Percentiles rank a stretch among this genome's conserved stretches.
Evolutionary conservation across 768 basidiomycete species (phyloP).

Genomic region (Pisolithus sp.): DNA sequence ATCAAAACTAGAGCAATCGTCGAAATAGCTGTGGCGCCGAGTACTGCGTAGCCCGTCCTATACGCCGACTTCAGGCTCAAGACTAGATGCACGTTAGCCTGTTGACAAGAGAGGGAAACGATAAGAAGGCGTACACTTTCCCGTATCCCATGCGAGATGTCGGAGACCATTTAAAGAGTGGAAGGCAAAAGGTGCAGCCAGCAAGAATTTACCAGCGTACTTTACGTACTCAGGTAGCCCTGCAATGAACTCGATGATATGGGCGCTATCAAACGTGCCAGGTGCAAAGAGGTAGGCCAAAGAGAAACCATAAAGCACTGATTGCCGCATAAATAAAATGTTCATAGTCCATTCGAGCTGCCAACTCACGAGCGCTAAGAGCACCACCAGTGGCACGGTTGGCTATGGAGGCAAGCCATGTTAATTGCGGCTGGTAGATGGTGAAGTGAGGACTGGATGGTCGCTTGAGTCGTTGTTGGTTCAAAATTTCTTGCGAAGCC

Average conservation of each 20-base stretch:
- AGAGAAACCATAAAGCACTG: conserved; percentile 85
- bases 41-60: conserved; percentile 72
- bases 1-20: conserved; percentile 63
- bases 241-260: conserved; percentile 67
- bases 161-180: conserved; percentile 87
- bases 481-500: conserved; percentile 58
- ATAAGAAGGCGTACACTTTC: conserved; percentile 13
- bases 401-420: conserved; percentile 80
- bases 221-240: conserved; percentile 74
- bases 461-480: conserved; percentile 81
- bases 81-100: conserved; percentile 40
- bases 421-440: conserved; percentile 94
- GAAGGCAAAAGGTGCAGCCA: conserved; percentile 86
- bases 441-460: conserved; percentile 69
- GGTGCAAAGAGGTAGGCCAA: conserved; percentile 83
- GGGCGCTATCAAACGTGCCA: conserved; percentile 68
- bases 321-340: background rate
- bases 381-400: conserved; percentile 83
- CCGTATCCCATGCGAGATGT: conserved; percentile 86
- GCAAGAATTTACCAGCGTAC: conserved; percentile 64
- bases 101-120: background rate
- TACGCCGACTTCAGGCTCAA: conserved; percentile 77
- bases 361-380: conserved; percentile 65
- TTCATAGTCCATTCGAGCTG: background rate
- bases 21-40: conserved; percentile 71